Evolutionary conservation across 2,329 filamentous ascomycete species (phyloP).

Genomic region (Elsinoe ampelina): DNA sequence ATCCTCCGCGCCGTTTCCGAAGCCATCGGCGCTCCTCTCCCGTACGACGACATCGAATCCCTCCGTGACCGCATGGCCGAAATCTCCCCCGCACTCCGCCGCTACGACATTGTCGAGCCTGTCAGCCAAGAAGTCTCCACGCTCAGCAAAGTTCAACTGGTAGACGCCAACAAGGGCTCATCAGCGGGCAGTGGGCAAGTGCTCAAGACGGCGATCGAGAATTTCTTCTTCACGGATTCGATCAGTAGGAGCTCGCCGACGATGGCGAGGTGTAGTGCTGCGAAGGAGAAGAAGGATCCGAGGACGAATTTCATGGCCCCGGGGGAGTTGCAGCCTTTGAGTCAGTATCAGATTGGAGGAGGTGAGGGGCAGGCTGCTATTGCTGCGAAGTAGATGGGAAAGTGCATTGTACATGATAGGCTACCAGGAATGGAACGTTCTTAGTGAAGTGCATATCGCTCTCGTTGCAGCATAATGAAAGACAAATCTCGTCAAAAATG

Average conservation of each 20-base stretch:
- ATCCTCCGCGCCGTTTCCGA: constrained; percentile 89
- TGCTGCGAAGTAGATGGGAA: not conserved
- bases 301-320: constrained; percentile 44
- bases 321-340: constrained; percentile 31
- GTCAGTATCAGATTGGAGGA: not conserved
- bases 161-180: constrained; percentile 89
- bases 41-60: constrained; percentile 85
- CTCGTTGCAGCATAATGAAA: not conserved
- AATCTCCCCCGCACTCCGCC: constrained; percentile 79
- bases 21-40: constrained; percentile 76
- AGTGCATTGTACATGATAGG: constrained; percentile 3
- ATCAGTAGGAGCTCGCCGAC: constrained; percentile 97
- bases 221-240: constrained; percentile 97
- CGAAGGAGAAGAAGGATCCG: constrained; percentile 58
- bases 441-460: not conserved
- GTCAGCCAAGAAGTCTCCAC: constrained; percentile 52
- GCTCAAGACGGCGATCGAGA: constrained; percentile 77
- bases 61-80: constrained; percentile 90
- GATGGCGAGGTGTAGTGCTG: constrained; percentile 93
- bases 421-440: not conserved
- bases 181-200: constrained; percentile 57
- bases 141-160: constrained; percentile 86
- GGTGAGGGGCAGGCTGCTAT: constrained; percentile 1
- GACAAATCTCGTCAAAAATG: too few species aligned
- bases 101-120: constrained; percentile 85